Base-by-base conservation (phyloP, 1,284 basidiomycete genomes). In the Meripilus lineatus region DNA sequence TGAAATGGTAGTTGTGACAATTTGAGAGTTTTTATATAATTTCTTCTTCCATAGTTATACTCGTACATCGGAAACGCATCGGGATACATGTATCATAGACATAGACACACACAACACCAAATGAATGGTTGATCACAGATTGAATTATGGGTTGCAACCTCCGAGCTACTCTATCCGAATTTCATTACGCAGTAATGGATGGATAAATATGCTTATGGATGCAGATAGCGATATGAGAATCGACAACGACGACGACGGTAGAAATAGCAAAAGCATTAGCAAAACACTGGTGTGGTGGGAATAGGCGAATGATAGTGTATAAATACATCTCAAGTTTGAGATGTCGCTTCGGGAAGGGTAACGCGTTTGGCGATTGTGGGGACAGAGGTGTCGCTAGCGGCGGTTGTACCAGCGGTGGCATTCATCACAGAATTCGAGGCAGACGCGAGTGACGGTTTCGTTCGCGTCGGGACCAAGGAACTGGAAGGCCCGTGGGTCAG, bases 401-500 rank as follows among this genome's bases (percentile, higher is more conserved):
- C 43, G 44, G 45, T 44, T 40, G 61, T 73, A 84, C 77, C 78
- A 86, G 58, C 81, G 79, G 47, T 77, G 67, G 62, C 84, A 88
- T 40, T 74, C 66, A 21, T 59, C 55, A 58, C 84, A 88, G 58
- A 79, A 88, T 1, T 75, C 75, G 44, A 65, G 60, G 7, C 73
- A 77, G 37, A 65, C 62, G 20, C 63, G 55, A 0, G 74, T 77
- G 46, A 84, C 69, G 1, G 67, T 78, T 59, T 88, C 84, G 40
- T 69, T 72, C 23, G 63, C 63, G 53, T 88, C 84, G 4, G 85
- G 84, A 18, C 83, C 84, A 52, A 74, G 71, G 58, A 79, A 86
- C 84, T 88, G 58, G 22, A 38, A 6, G 20, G 23, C 23, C 14
- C 11, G 33, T 21, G 40, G 15, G 17, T 11, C 7, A 44, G 30